A percentile compares a stretch with the other conserved stretches of the same genome.
Evolutionary conservation across 2,329 filamentous ascomycete genomes (phyloP).

Genomic region (Fusarium bulbicola): DNA sequence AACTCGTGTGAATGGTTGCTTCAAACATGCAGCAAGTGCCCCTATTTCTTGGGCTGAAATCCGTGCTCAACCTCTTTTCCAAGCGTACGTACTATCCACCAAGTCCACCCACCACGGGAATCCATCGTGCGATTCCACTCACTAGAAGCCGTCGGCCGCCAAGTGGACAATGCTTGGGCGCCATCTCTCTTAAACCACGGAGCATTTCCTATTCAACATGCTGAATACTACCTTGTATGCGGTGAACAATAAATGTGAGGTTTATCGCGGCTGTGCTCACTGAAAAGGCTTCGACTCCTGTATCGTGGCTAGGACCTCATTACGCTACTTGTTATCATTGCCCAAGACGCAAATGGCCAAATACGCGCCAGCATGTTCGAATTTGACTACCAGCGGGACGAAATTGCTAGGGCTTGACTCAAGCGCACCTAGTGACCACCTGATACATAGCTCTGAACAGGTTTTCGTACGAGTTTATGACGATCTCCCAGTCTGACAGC

Average conservation of each 20-base stretch:
- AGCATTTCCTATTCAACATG: slow-evolving; percentile 7
- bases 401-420: not conserved
- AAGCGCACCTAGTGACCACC: not conserved
- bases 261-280: not conserved
- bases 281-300: not conserved
- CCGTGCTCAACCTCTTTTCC: slow-evolving; percentile 21
- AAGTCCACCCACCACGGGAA: slow-evolving; percentile 21
- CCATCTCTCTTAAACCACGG: slow-evolving; percentile 11
- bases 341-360: not conserved
- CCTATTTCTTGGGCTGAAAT: slow-evolving; percentile 31
- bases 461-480: not conserved
- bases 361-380: not conserved
- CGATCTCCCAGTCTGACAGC: not conserved
- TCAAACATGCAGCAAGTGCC: not conserved
- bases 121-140: slow-evolving; percentile 28
- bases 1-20: not conserved
- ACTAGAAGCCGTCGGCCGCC: slow-evolving; percentile 17
- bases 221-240: not conserved
- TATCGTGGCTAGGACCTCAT: not conserved
- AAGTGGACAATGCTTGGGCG: slow-evolving; percentile 33
- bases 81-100: slow-evolving; percentile 20
- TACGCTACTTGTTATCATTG: not conserved
- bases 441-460: not conserved
- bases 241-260: not conserved
- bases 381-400: not conserved